Evolutionary conservation across 768 basidiomycete genomes (phyloP).

Genomic region (Boletus tomentosulus): DNA sequence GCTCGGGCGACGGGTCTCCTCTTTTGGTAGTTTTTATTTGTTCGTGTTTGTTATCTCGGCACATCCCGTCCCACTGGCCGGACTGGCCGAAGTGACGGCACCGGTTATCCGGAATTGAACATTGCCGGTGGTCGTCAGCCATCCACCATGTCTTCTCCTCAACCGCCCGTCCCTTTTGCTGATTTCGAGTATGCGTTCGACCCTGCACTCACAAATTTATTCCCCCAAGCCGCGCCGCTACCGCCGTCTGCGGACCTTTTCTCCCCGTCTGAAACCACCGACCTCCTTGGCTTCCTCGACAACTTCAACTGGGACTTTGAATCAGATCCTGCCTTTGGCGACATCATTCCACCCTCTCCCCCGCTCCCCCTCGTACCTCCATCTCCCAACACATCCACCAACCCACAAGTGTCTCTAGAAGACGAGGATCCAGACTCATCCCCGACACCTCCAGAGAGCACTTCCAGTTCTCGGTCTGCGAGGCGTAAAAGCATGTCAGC

Average conservation of each 20-base stretch:
- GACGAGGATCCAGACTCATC: slow-evolving; percentile 3
- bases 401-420: slow-evolving; percentile 5
- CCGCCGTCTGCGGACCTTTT: slow-evolving; percentile 77
- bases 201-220: slow-evolving; percentile 52
- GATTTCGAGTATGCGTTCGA: slow-evolving; percentile 76
- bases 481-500: slow-evolving; percentile 25
- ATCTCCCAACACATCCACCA: slow-evolving; percentile 5
- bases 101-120: slow-evolving; percentile 20
- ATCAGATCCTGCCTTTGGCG: slow-evolving; percentile 30
- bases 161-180: slow-evolving; percentile 54
- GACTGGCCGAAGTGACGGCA: neutral
- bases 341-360: neutral
- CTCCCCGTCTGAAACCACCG: slow-evolving; percentile 70
- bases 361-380: neutral
- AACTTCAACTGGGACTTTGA: slow-evolving; percentile 70
- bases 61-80: slow-evolving; percentile 9
- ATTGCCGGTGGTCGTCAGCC: slow-evolving; percentile 13
- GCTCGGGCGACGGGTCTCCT: slow-evolving; percentile 25
- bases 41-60: slow-evolving; percentile 22
- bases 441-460: slow-evolving; percentile 12
- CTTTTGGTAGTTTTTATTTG: slow-evolving; percentile 22
- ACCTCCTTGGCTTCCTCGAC: slow-evolving; percentile 79
- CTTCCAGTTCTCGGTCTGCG: slow-evolving; percentile 9
- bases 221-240: slow-evolving; percentile 55
- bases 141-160: slow-evolving; percentile 33